phyloP scores from a whole-genome alignment of 2,329 filamentous ascomycete species.

The Cladophialophora immunda region DNA sequence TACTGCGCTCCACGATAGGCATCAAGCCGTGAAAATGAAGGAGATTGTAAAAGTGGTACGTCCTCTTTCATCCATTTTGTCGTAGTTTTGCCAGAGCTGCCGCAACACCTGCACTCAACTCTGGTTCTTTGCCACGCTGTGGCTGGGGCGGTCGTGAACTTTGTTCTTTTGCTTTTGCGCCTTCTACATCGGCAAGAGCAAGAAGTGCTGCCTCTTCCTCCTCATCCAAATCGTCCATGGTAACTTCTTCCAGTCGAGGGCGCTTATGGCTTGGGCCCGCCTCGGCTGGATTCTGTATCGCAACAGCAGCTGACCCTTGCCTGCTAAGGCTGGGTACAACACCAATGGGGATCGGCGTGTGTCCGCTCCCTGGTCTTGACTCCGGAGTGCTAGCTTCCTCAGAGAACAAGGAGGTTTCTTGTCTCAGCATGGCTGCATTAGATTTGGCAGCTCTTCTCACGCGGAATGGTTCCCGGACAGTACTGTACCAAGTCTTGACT shows the following conservation, averaged over 20 bases:
- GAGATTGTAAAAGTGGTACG: not conserved
- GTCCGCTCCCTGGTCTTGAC: constrained; percentile 40
- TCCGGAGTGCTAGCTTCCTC: constrained; percentile 38
- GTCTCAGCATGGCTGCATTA: constrained; percentile 46
- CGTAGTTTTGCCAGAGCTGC: constrained; percentile 66
- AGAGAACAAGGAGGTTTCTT: constrained; percentile 27
- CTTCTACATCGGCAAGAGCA: constrained; percentile 41
- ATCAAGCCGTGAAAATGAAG: not conserved
- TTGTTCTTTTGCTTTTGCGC: constrained; percentile 21
- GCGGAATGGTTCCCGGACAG: constrained; percentile 85
- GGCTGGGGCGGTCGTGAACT: constrained; percentile 28
- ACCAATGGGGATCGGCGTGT: constrained; percentile 45
- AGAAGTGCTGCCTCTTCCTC: constrained; percentile 59
- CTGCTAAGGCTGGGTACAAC: constrained; percentile 31
- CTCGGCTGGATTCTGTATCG: constrained; percentile 26
- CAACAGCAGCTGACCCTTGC: constrained; percentile 18
- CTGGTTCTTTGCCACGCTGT: constrained; percentile 41
- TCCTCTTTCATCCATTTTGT: constrained; percentile 38
- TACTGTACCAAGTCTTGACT: constrained; percentile 82
- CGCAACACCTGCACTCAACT: constrained; percentile 66
- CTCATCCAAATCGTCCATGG: constrained; percentile 46
- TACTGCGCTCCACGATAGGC: not conserved
- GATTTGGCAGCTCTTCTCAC: constrained; percentile 73
- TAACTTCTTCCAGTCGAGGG: constrained; percentile 30
- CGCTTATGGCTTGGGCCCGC: constrained; percentile 33